These are phyloP conservation scores for Gymnopus androsaceus DNA, from an alignment of 1,284 basidiomycete genomes.

Conservation along the genomic window DNA sequence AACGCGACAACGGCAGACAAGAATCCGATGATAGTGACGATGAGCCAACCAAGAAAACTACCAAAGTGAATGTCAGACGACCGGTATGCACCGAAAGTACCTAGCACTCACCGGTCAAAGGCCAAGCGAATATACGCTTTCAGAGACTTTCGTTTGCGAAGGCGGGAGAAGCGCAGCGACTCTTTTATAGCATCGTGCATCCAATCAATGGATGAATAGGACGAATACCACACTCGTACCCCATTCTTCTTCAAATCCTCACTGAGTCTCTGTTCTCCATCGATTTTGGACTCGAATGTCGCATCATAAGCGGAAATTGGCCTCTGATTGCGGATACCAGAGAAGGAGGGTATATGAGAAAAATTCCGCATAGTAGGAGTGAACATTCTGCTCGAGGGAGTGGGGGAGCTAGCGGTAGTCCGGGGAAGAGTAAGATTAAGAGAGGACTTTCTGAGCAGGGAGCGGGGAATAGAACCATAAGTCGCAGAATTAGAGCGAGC, in stretches of 20 bases:
- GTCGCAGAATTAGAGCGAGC: background rate
- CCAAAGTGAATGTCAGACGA: background rate
- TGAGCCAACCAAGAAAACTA: constrained; percentile 11
- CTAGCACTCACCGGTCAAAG: constrained; percentile 81
- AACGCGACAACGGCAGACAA: constrained; percentile 69
- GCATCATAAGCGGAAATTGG: constrained; percentile 77
- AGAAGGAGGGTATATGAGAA: constrained; percentile 41
- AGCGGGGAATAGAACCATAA: constrained; percentile 14
- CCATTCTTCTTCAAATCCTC: constrained; percentile 78
- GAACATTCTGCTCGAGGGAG: constrained; percentile 31
- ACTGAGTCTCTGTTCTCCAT: constrained; percentile 34
- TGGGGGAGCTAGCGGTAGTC: constrained; percentile 37
- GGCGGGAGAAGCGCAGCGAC: constrained; percentile 72
- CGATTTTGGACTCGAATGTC: constrained; percentile 39
- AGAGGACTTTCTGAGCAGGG: background rate
- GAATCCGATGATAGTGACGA: constrained; percentile 11
- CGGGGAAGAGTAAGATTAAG: constrained; percentile 27
- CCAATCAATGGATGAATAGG: constrained; percentile 86
- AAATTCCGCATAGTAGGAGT: constrained; percentile 36
- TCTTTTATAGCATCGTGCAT: constrained; percentile 93
- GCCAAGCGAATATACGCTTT: constrained; percentile 72
- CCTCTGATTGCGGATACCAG: constrained; percentile 45
- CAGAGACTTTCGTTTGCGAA: constrained; percentile 68
- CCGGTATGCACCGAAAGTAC: background rate
- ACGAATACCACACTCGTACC: constrained; percentile 90